These are phyloP conservation scores for Pestalotiopsis sp. DNA, from an alignment of 2,329 filamentous ascomycete species.

Conservation along the genomic window DNA sequence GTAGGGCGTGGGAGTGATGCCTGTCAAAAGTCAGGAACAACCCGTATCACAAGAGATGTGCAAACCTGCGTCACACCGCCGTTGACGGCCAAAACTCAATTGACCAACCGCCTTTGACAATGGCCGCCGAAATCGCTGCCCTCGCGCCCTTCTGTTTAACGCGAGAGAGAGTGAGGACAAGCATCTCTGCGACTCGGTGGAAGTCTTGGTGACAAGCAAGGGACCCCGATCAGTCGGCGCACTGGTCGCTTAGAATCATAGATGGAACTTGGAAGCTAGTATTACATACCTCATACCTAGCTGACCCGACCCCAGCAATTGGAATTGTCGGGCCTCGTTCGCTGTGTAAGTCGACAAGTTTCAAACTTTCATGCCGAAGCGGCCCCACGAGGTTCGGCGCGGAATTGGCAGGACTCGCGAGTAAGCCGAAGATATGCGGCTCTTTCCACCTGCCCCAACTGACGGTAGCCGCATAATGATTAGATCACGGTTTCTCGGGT, in stretches of 20 bases:
- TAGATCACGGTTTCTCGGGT: conserved; percentile 6
- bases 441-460: conserved; percentile 19
- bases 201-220: background rate
- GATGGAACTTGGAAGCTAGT: background rate
- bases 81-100: conserved; percentile 6
- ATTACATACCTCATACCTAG: too few species aligned
- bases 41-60: background rate
- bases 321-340: background rate
- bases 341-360: background rate
- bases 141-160: background rate
- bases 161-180: background rate
- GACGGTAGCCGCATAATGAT: conserved; percentile 9
- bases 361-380: background rate
- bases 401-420: conserved; percentile 14
- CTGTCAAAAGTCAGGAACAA: background rate
- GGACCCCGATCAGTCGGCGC: background rate
- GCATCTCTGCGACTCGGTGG: background rate
- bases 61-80: conserved; percentile 1
- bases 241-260: background rate
- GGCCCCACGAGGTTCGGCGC: background rate
- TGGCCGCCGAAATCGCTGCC: conserved; percentile 2
- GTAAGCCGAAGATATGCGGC: conserved; percentile 19
- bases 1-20: background rate
- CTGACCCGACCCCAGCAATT: background rate
- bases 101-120: background rate